Conservation (phyloP, 805 yeast species). For the Saccharomycopsis babjevae region DNA sequence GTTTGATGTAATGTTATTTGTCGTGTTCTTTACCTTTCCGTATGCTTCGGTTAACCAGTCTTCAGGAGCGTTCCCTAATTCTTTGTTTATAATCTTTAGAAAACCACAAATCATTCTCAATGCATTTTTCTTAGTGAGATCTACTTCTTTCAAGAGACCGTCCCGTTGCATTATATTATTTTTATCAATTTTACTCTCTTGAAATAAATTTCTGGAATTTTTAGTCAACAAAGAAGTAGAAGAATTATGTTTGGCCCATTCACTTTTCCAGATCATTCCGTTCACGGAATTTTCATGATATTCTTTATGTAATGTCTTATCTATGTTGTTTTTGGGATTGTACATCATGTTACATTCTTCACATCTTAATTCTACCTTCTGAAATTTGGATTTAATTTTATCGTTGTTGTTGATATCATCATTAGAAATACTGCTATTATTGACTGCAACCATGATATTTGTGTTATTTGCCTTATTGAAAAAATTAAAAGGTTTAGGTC, state of each 20-base stretch:
- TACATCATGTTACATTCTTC: conserved; percentile 46
- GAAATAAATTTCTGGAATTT: conserved; percentile 11
- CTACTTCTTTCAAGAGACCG: conserved; percentile 30
- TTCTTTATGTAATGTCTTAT: conserved; percentile 37
- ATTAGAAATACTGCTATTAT: not conserved
- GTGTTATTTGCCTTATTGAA: not conserved
- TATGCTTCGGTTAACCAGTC: conserved; percentile 27
- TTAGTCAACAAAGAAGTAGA: not conserved
- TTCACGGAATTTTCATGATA: conserved; percentile 40
- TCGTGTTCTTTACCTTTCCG: not conserved
- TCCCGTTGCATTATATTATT: not conserved
- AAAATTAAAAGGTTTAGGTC: not conserved
- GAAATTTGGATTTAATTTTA: not conserved
- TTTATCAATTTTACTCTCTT: not conserved
- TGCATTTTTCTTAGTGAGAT: conserved; percentile 26
- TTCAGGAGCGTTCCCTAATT: conserved; percentile 44
- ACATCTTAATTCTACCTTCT: conserved; percentile 25
- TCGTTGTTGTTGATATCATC: not conserved
- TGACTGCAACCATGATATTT: not conserved
- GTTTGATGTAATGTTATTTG: conserved; percentile 4
- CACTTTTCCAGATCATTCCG: conserved; percentile 40
- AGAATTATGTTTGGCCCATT: conserved; percentile 25
- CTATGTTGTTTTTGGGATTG: conserved; percentile 31
- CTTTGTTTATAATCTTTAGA: conserved; percentile 46
- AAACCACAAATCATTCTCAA: conserved; percentile 30